Conservation (phyloP, 1,284 basidiomycete genomes). For the Trichosporon sp. region DNA sequence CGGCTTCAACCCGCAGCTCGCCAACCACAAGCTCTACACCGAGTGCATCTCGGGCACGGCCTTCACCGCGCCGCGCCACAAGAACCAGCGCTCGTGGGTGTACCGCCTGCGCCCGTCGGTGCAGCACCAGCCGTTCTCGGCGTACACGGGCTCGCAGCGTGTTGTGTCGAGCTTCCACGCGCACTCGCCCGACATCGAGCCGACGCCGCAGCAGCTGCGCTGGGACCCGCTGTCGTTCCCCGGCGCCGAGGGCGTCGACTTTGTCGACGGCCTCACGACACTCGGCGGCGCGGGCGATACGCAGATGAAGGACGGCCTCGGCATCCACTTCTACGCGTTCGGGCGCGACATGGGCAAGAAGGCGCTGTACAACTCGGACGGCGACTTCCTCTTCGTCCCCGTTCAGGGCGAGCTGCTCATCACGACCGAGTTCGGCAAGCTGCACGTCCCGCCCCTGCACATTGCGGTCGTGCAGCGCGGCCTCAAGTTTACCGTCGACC, state of each 20-base stretch:
- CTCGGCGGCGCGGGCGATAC: slow-evolving; percentile 63
- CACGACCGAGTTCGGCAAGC: slow-evolving; percentile 64
- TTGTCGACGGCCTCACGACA: slow-evolving; percentile 62
- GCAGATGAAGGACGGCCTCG: slow-evolving; percentile 59
- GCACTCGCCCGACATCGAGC: slow-evolving; percentile 7
- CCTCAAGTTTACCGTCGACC: slow-evolving; percentile 59
- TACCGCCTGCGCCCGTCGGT: slow-evolving; percentile 59
- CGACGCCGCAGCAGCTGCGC: slow-evolving; percentile 61
- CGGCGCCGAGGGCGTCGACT: slow-evolving; percentile 53
- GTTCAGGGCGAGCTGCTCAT: slow-evolving; percentile 63
- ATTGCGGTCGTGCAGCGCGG: slow-evolving; percentile 62
- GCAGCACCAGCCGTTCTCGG: slow-evolving; percentile 51
- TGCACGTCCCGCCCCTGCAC: slow-evolving; percentile 64
- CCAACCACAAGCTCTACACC: slow-evolving; percentile 58
- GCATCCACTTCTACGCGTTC: slow-evolving; percentile 61
- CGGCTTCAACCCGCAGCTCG: slow-evolving; percentile 62
- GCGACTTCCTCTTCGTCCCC: slow-evolving; percentile 64
- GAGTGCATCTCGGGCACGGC: slow-evolving; percentile 59
- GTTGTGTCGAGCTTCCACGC: slow-evolving; percentile 10
- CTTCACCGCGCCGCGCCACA: slow-evolving; percentile 57
- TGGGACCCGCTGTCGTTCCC: slow-evolving; percentile 57
- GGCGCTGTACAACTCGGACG: slow-evolving; percentile 65
- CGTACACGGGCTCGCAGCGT: slow-evolving; percentile 6
- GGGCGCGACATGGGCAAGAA: slow-evolving; percentile 62
- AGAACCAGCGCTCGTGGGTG: slow-evolving; percentile 53